Base-by-base conservation (phyloP, 345 rosid genomes). In the Noccaea bulbosa region DNA sequence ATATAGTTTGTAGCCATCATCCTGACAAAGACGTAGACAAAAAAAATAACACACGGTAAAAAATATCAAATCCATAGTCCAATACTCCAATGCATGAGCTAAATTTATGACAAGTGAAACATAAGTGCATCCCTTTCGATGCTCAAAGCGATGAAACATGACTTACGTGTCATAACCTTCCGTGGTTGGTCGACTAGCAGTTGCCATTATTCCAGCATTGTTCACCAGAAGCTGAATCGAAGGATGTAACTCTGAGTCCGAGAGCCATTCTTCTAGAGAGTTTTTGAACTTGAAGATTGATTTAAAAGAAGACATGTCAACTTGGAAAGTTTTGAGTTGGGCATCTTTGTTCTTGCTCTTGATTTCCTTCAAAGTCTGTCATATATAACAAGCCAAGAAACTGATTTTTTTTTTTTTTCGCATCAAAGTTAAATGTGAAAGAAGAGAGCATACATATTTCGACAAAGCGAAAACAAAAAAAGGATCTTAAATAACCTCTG, bases 141-240 rank as follows among this genome's bases (percentile, higher is more conserved):
- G 50, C 4, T 48, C 55, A 60, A 64, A 50, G 27, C 1, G 60
- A 24, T 32, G 27, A 76, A 39, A 49, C 17, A 3, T 80, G 81
- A 65, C 35, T 16, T 48, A 88, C 96, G 75, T 71, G 67, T 93
- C 98, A 74, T 84, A 83, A 77, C 97, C 98, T 66, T 91, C 86
- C 45, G 80, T 46, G 24, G 89, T 83, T 30, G 75, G 58, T 51
- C 87, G 82, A 55, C 70, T 62, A 6, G 89, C 81, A 35, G 88
- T 79, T 75, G 98, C 94, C 69, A 93, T 63, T 67, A 93, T 85
- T 67, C 97, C 98, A 77, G 98, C 98, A 82, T 93, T 87, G 72
- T 93, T 93, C 51, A 93, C 85, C 83, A 93, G 70, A 41, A 93
- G 89, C 76, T 91, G 97, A 77, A 93, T 62, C 3, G 97, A 91